Evolutionary conservation across 441 rosid species (phyloP), one percentile per base, ranked within the genome.

Genomic region (Arabidopsis hybrid): DNA sequence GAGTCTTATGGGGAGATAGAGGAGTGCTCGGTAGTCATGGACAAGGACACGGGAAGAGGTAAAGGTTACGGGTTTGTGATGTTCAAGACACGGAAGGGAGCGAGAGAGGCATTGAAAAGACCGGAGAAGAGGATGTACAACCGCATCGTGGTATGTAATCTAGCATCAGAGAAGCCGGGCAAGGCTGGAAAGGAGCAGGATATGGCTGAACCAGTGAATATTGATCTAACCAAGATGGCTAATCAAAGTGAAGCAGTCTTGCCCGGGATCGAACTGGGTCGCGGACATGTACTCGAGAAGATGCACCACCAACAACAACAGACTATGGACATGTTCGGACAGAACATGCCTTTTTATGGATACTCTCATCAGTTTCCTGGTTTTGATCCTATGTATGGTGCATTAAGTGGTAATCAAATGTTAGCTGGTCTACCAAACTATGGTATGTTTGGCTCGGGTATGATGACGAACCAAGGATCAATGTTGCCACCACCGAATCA

Each of bases 61-160:
- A 86, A 86, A 78, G 86, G 90, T 3, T 86, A 81, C 31, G 85
- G 83, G 1, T 86, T 86, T 29, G 80, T 86, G 3, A 11, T 74
- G 69, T 86, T 83, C 62, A 78, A 73, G 64, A 75, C 83, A 8
- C 55, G 85, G 35, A 29, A 60, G 45, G 75, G 71, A 13, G 88
- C 90, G 61, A 86, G 43, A 26, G 65, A 74, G 58, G 88, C 88
- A 36, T 57, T 86, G 69, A 83, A 75, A 73, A 79, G 71, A 7
- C 87, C 86, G 2, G 75, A 79, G 81, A 85, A 80, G 82, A 77
- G 56, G 56, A 63, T 87, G 26, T 73, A 57, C 40, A 78, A 76
- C 26, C 82, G 87, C 49, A 64, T 56, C 3, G 76, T 75, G 5
- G 70, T 79, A 31, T 85, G 87, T 43, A 83, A 82, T 64, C 65